These are phyloP conservation scores for Nicotiana tabacum DNA, from an alignment of 257 asterid genomes.

Conservation along the genomic window DNA sequence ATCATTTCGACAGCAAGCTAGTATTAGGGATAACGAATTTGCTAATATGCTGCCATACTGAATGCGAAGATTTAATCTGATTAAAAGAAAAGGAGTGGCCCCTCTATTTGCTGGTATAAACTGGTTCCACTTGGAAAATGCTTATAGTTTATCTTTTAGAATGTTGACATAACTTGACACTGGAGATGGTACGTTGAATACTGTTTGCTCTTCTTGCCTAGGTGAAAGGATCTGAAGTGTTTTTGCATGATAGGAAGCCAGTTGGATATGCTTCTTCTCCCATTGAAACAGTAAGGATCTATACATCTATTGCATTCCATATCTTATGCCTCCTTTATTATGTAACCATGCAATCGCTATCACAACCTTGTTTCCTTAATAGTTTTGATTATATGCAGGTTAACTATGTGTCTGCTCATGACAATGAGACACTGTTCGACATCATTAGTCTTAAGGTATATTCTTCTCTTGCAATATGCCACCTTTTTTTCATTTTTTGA, in stretches of 20 bases:
- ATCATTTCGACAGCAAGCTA: not conserved
- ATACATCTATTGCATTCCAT: not conserved
- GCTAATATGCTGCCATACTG: not conserved
- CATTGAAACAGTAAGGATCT: conserved; percentile 63
- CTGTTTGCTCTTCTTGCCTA: conserved; percentile 20
- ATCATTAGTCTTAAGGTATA: conserved; percentile 79
- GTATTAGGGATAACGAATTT: not conserved
- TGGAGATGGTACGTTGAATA: not conserved
- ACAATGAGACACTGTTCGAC: conserved; percentile 91
- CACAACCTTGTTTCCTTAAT: not conserved
- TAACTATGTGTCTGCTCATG: conserved; percentile 96
- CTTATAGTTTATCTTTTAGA: not conserved
- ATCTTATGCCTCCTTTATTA: not conserved
- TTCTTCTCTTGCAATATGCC: not conserved
- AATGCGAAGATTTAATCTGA: not conserved
- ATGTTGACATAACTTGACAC: not conserved
- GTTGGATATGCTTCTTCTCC: conserved; percentile 82
- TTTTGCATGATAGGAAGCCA: conserved; percentile 56
- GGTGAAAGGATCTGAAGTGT: conserved; percentile 88
- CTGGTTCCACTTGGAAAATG: not conserved
- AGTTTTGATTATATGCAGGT: conserved; percentile 40
- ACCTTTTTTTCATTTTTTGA: not conserved
- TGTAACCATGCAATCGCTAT: not conserved
- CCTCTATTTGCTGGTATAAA: not conserved
- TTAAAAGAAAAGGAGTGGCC: not conserved